These are phyloP conservation scores for Aureobasidium musti DNA, from an alignment of 2,329 filamentous ascomycete genomes.

Conservation along the genomic window DNA sequence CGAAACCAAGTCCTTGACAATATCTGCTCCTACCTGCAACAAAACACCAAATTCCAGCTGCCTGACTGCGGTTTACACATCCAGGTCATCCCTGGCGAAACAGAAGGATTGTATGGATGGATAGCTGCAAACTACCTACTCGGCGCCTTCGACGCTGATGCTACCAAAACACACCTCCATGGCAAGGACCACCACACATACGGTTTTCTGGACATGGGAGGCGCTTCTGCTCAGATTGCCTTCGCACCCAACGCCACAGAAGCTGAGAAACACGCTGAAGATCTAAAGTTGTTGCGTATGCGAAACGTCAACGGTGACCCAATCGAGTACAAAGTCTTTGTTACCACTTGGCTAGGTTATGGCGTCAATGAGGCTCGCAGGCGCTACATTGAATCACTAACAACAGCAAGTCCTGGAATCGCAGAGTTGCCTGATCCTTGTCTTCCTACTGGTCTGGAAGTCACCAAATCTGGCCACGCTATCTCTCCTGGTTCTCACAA, in stretches of 20 bases:
- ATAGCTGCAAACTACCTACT: constrained; percentile 94
- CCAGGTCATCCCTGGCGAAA: constrained; percentile 93
- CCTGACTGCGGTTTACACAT: constrained; percentile 90
- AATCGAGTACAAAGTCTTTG: constrained; percentile 85
- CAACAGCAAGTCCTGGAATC: constrained; percentile 62
- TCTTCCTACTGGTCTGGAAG: constrained; percentile 74
- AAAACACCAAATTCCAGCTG: constrained; percentile 76
- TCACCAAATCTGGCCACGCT: constrained; percentile 69
- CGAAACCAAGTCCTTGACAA: constrained; percentile 71
- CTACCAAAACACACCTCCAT: constrained; percentile 71
- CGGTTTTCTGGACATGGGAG: constrained; percentile 97
- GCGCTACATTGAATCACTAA: constrained; percentile 77
- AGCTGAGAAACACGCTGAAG: constrained; percentile 82
- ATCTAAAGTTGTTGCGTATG: constrained; percentile 82
- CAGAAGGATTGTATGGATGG: constrained; percentile 96
- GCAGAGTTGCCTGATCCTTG: constrained; percentile 92
- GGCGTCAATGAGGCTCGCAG: constrained; percentile 92
- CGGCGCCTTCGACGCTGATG: constrained; percentile 82
- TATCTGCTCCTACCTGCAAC: constrained; percentile 79
- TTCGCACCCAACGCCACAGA: constrained; percentile 95
- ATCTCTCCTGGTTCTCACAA: constrained; percentile 51
- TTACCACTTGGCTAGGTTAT: constrained; percentile 95
- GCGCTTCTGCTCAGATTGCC: constrained; percentile 94
- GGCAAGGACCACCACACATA: constrained; percentile 92
- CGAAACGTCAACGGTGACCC: constrained; percentile 76